Conservation (phyloP, 2,329 filamentous ascomycete species). For the Penicillium decumbens region DNA sequence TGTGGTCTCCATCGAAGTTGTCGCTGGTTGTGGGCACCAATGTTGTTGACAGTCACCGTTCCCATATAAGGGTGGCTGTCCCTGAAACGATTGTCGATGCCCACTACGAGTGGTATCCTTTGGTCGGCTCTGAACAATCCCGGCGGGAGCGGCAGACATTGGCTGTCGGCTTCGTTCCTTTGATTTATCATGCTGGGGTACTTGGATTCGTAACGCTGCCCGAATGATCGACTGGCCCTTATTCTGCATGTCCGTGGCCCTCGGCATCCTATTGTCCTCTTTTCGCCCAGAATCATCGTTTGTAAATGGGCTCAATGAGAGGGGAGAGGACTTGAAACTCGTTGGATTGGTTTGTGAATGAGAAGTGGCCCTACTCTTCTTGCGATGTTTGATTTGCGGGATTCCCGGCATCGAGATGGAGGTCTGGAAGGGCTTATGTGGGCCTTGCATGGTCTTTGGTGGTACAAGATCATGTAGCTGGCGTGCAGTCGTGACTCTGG, state of each 20-base stretch:
- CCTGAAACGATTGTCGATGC: neutral
- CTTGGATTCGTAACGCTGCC: conserved; percentile 3
- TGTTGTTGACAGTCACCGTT: neutral
- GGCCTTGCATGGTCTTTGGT: neutral
- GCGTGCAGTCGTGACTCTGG: conserved; percentile 4
- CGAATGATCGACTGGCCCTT: neutral
- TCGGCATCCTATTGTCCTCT: neutral
- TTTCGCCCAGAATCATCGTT: conserved; percentile 9
- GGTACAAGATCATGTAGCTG: conserved; percentile 6
- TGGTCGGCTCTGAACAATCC: neutral
- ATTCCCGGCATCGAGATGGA: neutral
- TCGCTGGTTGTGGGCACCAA: neutral
- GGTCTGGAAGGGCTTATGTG: neutral
- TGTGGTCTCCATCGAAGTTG: neutral
- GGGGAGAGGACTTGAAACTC: conserved; percentile 32
- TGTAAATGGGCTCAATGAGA: conserved; percentile 24
- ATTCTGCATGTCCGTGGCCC: neutral
- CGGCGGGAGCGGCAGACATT: neutral
- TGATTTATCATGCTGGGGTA: conserved; percentile 5
- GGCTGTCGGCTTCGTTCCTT: conserved; percentile 4
- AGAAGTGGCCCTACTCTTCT: conserved; percentile 2
- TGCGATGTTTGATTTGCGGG: neutral
- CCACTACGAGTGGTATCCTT: conserved; percentile 4
- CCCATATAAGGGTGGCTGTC: neutral
- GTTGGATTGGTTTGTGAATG: conserved; percentile 13